Percentiles rank a stretch among this genome's conserved stretches.
These are phyloP conservation scores for Penicillium sp. DNA, from an alignment of 2,329 filamentous ascomycete species.

Conservation along the genomic window DNA sequence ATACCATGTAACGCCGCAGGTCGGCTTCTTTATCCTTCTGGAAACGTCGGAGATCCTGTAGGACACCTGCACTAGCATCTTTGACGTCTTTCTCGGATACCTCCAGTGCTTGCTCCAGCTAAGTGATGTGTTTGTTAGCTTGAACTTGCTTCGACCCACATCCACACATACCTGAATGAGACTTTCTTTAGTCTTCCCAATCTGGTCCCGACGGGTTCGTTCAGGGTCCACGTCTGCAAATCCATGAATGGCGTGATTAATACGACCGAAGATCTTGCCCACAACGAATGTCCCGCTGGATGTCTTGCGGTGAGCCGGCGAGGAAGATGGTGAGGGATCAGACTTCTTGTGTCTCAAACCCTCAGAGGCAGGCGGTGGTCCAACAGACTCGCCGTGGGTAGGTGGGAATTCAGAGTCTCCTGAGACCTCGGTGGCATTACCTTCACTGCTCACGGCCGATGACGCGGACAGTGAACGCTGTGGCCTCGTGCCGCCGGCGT, in stretches of 20 bases:
- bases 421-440: slow-evolving; percentile 68
- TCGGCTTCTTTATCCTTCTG: slow-evolving; percentile 96
- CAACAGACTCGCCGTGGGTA: slow-evolving; percentile 70
- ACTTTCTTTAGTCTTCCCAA: slow-evolving; percentile 91
- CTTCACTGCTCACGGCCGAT: slow-evolving; percentile 46
- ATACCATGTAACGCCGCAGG: slow-evolving; percentile 88
- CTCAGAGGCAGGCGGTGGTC: slow-evolving; percentile 69
- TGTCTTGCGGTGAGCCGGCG: slow-evolving; percentile 69
- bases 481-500: slow-evolving; percentile 47
- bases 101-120: slow-evolving; percentile 87
- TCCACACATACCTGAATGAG: slow-evolving; percentile 57
- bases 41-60: slow-evolving; percentile 88
- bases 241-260: slow-evolving; percentile 92
- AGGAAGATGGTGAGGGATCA: slow-evolving; percentile 27
- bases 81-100: slow-evolving; percentile 89
- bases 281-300: slow-evolving; percentile 88
- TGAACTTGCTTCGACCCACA: background rate
- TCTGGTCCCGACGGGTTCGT: slow-evolving; percentile 83
- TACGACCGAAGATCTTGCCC: slow-evolving; percentile 87
- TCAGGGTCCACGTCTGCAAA: slow-evolving; percentile 96
- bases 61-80: slow-evolving; percentile 82
- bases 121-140: slow-evolving; percentile 27
- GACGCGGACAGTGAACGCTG: slow-evolving; percentile 65
- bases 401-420: slow-evolving; percentile 94
- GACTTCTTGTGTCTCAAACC: slow-evolving; percentile 47